Evolutionary conservation across 129 eudicot species (phyloP), one percentile per base, ranked within the genome.

Genomic region (Centaurea solstitialis): DNA sequence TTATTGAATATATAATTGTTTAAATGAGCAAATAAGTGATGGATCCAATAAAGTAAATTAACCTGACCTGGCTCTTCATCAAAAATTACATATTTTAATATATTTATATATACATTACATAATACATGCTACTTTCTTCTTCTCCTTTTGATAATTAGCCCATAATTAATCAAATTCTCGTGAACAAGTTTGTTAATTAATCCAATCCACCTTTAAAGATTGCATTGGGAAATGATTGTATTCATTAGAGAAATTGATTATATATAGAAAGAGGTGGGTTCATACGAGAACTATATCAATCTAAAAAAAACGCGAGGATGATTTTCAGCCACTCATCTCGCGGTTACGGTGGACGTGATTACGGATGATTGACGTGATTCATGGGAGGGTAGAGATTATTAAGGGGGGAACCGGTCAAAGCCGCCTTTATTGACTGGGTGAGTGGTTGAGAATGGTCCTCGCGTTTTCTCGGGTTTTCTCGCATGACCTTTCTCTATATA

Each of bases 11-110:
- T 33, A 33, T 33, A 71, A 70, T 85, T 72, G 62, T 45, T 78
- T 78, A 79, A 57, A 79, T 61, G 83, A 37, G 76, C 69, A 70
- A 77, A 79, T 70, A 83, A 81, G 89, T 84, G 86, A 91, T 81
- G 86, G 97, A 91, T 91, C 97, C 93, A 84, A 86, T 87, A 86
- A 89, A 87, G 87, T 82, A 74, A 39, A 24, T 11, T 26, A 79
- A 86, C 89, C 87, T 86, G 86, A 67, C 80, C 81, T 74, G 86
- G 82, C 84, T 81, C 87, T 57, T 79, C 85, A 33, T 73, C 66
- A 80, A n/a, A 5, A 45, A 28, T 43, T 45, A 18, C 30, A 78
- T 78, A 78, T 45, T 10, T 10, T 9, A 45, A 41, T 41, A 41
- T 41, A 41, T 8, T 7, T 41, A 41, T 41, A 41, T 41, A 7